A percentile compares a stretch with the other conserved stretches of the same genome.
These are phyloP conservation scores for Teunomyces stri DNA, from an alignment of 805 yeast species.

Conservation along the genomic window DNA sequence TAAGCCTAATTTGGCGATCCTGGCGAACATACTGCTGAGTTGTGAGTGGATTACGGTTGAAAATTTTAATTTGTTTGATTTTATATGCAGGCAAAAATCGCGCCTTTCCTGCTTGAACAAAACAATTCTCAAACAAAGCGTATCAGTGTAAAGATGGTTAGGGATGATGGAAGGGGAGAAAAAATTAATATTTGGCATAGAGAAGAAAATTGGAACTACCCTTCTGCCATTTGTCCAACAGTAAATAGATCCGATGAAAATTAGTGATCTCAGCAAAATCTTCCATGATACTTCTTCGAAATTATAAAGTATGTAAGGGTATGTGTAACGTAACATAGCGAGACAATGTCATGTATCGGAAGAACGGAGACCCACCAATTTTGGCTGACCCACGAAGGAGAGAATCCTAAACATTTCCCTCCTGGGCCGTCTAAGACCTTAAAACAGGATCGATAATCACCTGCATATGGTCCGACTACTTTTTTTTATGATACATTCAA, in stretches of 20 bases:
- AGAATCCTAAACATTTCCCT: not conserved
- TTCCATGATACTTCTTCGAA: no score
- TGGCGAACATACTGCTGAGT: slow-evolving; percentile 8
- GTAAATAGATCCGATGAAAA: no score
- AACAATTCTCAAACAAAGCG: not conserved
- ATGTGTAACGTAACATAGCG: no score
- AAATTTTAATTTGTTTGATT: not conserved
- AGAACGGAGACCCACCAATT: not conserved
- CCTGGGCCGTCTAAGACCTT: not conserved
- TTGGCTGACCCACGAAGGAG: not conserved
- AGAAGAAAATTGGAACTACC: not conserved
- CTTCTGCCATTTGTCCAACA: no score
- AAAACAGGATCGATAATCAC: not conserved
- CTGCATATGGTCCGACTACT: not conserved
- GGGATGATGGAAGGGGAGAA: not conserved
- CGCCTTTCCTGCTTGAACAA: not conserved
- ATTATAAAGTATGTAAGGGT: no score
- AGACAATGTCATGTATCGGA: not conserved
- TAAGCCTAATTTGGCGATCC: slow-evolving; percentile 8
- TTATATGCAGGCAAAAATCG: not conserved
- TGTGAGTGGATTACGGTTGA: not conserved
- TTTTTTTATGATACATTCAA: slow-evolving; percentile 3
- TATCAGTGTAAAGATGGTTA: not conserved
- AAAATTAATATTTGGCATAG: not conserved
- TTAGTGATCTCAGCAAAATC: no score